These are phyloP conservation scores for Nakataea oryzae DNA, from an alignment of 2,329 filamentous ascomycete species.

Conservation along the genomic window DNA sequence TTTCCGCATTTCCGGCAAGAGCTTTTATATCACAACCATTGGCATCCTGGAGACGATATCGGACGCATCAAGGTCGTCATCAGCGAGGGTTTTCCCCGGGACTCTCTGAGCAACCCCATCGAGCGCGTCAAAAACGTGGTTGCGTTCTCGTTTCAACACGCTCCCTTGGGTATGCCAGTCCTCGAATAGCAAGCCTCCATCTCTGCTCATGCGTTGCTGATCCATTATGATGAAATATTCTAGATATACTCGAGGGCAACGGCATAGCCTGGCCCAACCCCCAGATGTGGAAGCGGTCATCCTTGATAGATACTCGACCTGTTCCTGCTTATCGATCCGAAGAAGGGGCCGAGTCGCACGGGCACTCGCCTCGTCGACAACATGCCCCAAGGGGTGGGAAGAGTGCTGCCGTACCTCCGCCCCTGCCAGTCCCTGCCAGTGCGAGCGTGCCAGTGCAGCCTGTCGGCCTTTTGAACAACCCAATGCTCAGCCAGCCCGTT, in stretches of 20 bases:
- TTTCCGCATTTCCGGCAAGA: conserved; percentile 67
- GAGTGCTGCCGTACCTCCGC: neutral
- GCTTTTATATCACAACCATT: conserved; percentile 57
- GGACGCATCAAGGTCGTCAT: conserved; percentile 71
- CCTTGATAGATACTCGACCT: conserved; percentile 27
- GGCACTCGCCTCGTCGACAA: conserved; percentile 47
- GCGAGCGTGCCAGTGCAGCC: neutral
- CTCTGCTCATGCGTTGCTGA: conserved; percentile 8
- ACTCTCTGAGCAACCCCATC: conserved; percentile 40
- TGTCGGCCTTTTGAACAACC: neutral
- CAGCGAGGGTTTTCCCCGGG: conserved; percentile 58
- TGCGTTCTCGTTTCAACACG: conserved; percentile 77
- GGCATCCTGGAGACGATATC: conserved; percentile 59
- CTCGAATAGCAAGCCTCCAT: neutral
- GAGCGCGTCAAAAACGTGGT: conserved; percentile 63
- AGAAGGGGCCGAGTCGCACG: conserved; percentile 43
- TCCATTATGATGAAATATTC: neutral
- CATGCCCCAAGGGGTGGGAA: conserved; percentile 8
- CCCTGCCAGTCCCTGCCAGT: neutral
- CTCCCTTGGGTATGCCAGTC: conserved; percentile 53
- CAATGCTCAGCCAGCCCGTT: neutral
- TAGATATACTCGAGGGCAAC: conserved; percentile 62
- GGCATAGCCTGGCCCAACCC: conserved; percentile 74
- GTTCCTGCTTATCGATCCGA: conserved; percentile 30
- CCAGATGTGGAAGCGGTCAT: conserved; percentile 51